Evolutionary conservation across 1,284 basidiomycete genomes (phyloP).

Genomic region (Ceratobasidium sp.): DNA sequence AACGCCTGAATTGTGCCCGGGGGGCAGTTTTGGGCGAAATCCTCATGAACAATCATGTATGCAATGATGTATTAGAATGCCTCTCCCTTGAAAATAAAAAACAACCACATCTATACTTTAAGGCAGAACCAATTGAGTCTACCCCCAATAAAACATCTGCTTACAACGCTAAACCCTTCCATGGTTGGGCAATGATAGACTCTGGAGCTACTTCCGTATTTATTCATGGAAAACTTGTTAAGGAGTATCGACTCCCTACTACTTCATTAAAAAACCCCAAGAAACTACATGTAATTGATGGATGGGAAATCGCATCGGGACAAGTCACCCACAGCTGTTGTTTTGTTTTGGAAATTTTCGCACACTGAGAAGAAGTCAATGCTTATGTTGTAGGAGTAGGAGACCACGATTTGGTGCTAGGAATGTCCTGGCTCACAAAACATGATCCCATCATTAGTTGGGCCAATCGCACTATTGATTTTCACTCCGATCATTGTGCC

Average conservation of each 20-base stretch:
- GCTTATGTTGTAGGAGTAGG: conserved; percentile 1
- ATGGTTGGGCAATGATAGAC: neutral
- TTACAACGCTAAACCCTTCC: neutral
- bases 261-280: neutral
- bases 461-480: neutral
- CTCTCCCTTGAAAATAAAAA: neutral
- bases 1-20: neutral
- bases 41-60: neutral
- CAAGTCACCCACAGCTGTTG: neutral
- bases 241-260: neutral
- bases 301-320: neutral
- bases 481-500: neutral
- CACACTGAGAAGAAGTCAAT: neutral
- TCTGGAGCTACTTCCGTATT: neutral
- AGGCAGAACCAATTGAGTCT: neutral
- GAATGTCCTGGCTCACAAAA: conserved; percentile 46
- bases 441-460: conserved; percentile 45
- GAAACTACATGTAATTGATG: neutral
- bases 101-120: neutral
- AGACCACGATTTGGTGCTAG: conserved; percentile 38
- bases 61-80: neutral
- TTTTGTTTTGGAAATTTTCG: neutral
- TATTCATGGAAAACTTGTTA: conserved; percentile 10
- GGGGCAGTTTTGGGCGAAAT: conserved; percentile 11
- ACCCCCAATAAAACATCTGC: neutral